These are phyloP conservation scores for Exophiala phaeomuriformis DNA, from an alignment of 2,329 filamentous ascomycete species.

Conservation along the genomic window DNA sequence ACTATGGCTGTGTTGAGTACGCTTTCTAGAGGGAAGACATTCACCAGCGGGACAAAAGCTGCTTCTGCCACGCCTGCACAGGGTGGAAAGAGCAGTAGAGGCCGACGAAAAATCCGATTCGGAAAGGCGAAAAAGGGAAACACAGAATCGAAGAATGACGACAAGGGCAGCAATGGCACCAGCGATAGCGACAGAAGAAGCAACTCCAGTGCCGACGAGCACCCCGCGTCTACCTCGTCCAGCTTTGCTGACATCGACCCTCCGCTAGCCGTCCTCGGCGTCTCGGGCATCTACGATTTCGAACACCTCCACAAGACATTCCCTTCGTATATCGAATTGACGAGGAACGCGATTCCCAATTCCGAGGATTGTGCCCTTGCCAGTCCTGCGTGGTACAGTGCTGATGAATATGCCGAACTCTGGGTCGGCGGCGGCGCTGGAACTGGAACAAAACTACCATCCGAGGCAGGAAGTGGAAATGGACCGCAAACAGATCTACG, in stretches of 20 bases:
- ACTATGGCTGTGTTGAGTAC: constrained; percentile 41
- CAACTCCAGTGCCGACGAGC: not conserved
- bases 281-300: constrained; percentile 42
- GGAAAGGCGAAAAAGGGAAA: too few relatives aligned
- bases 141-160: too few relatives aligned
- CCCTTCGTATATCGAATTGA: constrained; percentile 35
- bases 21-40: constrained; percentile 29
- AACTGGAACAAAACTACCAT: not conserved
- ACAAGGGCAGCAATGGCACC: too few relatives aligned
- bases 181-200: too few relatives aligned
- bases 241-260: constrained; percentile 15
- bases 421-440: constrained; percentile 13
- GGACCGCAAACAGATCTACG: not conserved
- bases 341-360: constrained; percentile 37
- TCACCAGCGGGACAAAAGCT: constrained; percentile 3
- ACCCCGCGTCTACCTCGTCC: not conserved
- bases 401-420: constrained; percentile 22
- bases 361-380: constrained; percentile 35
- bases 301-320: constrained; percentile 33
- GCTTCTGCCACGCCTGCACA: constrained; percentile 12
- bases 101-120: too few relatives aligned
- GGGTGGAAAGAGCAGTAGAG: not conserved
- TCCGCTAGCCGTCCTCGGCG: constrained; percentile 37
- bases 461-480: constrained; percentile 17
- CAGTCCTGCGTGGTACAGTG: constrained; percentile 33